Conservation (phyloP, 2,329 filamentous ascomycete species). For the Calonectria pteridis region DNA sequence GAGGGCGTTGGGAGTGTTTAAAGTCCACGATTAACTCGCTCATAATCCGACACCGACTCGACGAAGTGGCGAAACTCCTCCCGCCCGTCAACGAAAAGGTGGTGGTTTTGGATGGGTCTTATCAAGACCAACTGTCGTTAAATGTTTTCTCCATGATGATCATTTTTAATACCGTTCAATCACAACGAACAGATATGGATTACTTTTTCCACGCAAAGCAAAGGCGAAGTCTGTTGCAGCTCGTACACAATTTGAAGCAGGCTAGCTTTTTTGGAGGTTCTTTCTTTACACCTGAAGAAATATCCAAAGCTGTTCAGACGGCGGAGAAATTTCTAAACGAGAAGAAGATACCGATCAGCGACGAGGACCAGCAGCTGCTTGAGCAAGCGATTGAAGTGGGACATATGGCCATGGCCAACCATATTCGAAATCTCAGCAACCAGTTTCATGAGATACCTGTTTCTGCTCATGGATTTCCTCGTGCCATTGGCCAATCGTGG, state of each 20-base stretch:
- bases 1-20: conserved; percentile 73
- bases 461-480: conserved; percentile 76
- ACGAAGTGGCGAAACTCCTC: conserved; percentile 77
- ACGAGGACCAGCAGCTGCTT: conserved; percentile 72
- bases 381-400: conserved; percentile 75
- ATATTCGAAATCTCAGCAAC: conserved; percentile 76
- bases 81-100: conserved; percentile 80
- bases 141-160: conserved; percentile 90
- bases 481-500: conserved; percentile 72
- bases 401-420: conserved; percentile 68
- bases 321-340: conserved; percentile 76
- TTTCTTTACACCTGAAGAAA: conserved; percentile 75
- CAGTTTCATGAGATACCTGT: conserved; percentile 83
- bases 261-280: conserved; percentile 88
- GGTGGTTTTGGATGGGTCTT: conserved; percentile 82
- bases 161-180: conserved; percentile 88
- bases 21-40: conserved; percentile 79
- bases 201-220: conserved; percentile 90
- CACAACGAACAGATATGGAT: conserved; percentile 84
- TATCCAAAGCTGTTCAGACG: conserved; percentile 73
- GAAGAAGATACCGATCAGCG: conserved; percentile 68
- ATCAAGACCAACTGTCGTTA: conserved; percentile 84
- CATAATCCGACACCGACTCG: conserved; percentile 82
- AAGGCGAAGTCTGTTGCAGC: conserved; percentile 71
- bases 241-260: conserved; percentile 85